Evolutionary conservation across 78 protist genomes (phyloP), one percentile per base, ranked within the genome.

Genomic region (Protostelium mycophagum): DNA sequence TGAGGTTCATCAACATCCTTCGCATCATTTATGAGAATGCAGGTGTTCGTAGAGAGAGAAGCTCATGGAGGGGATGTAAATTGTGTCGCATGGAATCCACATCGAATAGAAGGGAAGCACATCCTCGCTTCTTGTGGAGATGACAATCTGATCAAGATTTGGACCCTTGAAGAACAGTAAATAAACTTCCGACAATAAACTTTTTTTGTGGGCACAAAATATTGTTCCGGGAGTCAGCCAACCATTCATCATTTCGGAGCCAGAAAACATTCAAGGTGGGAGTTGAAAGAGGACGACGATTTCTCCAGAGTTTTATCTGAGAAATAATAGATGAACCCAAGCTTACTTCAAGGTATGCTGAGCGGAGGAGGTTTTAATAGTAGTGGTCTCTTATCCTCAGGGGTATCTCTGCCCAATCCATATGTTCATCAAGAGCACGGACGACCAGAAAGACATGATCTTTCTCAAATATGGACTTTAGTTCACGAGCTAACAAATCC

Each of bases 11-110:
- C 83, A 73, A 16, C 63, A 83, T 28, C 86, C 37, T 9, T 31
- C 90, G 5, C n/a, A 36, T n/a, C 36, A 0, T 23, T 16, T 28
- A 83, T n/a, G n/a, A n/a, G n/a, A n/a, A n/a, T n/a, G 0, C 83
- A 63, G 73, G 16, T 16, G 73, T 51, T 16, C 5, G 73, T 16
- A 83, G 5, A 28, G n/a, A 29, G 38, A 35, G 1, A 86, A 83
- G 98, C 98, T 25, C 98, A 97, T 83, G 35, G 37, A 31, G 83
- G 88, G 28, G 98, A 97, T 51, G 92, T 97, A 29, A 97, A 97
- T 91, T 87, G 90, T 10, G 95, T 96, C 29, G 84, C 94, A 83
- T 97, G 97, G 96, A 86, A 89, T 34, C 98, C 98, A 35, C 83
- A 28, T 28, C 29, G 29, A 28, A 36, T 37, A 9, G 73, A 51